Conservation (phyloP, 2,329 filamentous ascomycete genomes). For the Paecilomyces sp. region DNA sequence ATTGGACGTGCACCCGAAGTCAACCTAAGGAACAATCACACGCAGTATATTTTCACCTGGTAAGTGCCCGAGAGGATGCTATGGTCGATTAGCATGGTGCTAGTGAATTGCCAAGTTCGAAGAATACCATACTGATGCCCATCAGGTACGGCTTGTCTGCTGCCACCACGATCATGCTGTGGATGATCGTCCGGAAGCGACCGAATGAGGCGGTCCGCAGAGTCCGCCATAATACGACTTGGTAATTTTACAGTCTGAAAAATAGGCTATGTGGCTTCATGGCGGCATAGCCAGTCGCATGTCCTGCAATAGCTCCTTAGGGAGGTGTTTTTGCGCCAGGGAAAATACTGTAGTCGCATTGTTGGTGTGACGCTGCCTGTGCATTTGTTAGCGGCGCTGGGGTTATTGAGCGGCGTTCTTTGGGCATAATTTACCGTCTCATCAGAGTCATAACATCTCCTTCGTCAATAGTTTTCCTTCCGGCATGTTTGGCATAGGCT, state of each 20-base stretch:
- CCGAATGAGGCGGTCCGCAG: constrained; percentile 64
- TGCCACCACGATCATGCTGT: constrained; percentile 91
- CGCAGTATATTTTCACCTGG: constrained; percentile 99
- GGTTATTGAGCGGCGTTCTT: not conserved
- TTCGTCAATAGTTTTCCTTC: constrained; percentile 78
- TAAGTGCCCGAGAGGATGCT: constrained; percentile 41
- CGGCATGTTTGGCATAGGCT: constrained; percentile 73
- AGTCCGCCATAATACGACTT: constrained; percentile 68
- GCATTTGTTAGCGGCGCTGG: constrained; percentile 22
- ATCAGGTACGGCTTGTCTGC: constrained; percentile 74
- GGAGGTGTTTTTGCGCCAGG: constrained; percentile 74
- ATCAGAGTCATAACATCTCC: constrained; percentile 75
- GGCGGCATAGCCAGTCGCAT: constrained; percentile 45
- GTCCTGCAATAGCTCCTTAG: constrained; percentile 75
- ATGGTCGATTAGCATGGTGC: not conserved
- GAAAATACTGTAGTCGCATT: constrained; percentile 70
- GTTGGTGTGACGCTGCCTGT: constrained; percentile 70
- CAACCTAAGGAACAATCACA: constrained; percentile 90
- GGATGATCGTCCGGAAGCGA: constrained; percentile 88
- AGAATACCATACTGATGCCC: constrained; percentile 15
- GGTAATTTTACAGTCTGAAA: constrained; percentile 44
- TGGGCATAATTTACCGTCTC: constrained; percentile 56
- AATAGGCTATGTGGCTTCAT: constrained; percentile 12
- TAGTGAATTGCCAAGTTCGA: not conserved
- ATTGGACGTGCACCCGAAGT: constrained; percentile 85